These are phyloP conservation scores for Escovopsis sp. DNA, from an alignment of 2,329 filamentous ascomycete species.

Conservation along the genomic window DNA sequence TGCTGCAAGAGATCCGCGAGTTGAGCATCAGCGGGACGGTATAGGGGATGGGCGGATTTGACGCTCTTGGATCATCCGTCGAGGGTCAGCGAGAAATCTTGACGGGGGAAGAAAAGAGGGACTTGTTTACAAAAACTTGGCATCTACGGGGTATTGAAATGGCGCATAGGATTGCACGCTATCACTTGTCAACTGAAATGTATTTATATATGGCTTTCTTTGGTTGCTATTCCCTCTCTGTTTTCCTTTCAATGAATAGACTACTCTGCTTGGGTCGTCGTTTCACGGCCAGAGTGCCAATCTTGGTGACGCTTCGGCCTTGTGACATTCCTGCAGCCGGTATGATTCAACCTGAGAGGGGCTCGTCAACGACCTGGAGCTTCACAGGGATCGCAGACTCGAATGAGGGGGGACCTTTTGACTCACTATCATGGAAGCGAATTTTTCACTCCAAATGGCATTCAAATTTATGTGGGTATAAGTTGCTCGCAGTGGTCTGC, in stretches of 20 bases:
- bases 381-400: not conserved
- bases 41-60: conserved; percentile 17
- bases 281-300: not conserved
- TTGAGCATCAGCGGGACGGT: conserved; percentile 75
- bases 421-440: not conserved
- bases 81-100: not conserved
- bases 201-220: conserved; percentile 14
- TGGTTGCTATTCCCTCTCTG: conserved; percentile 7
- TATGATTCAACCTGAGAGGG: not conserved
- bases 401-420: not conserved
- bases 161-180: conserved; percentile 15
- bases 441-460: not conserved
- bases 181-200: conserved; percentile 6
- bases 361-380: too few species aligned
- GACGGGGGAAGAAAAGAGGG: conserved; percentile 1
- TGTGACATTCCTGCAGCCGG: not conserved
- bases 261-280: not conserved
- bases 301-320: not conserved
- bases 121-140: conserved; percentile 1
- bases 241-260: conserved; percentile 12
- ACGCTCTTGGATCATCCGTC: not conserved
- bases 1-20: conserved; percentile 91
- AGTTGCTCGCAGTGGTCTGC: not conserved
- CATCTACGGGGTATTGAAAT: conserved; percentile 6
- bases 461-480: too few species aligned